A percentile compares a stretch with the other conserved stretches of the same genome.
These are phyloP conservation scores for Peltaster fructicola DNA, from an alignment of 2,329 filamentous ascomycete genomes.

Conservation along the genomic window DNA sequence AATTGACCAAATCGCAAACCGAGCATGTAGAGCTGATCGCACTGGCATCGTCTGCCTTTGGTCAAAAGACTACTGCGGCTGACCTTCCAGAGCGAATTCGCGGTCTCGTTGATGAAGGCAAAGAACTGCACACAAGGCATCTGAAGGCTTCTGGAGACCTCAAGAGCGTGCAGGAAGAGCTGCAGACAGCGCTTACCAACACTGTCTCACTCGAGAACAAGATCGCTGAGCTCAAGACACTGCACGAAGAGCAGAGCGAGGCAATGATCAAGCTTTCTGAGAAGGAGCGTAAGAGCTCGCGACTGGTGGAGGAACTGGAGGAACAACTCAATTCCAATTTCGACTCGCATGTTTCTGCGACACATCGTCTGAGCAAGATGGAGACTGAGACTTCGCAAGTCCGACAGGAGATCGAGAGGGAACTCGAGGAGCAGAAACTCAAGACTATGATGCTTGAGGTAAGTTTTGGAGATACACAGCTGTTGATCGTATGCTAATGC, in stretches of 20 bases:
- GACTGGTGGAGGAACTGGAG: slow-evolving; percentile 86
- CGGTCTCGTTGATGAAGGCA: slow-evolving; percentile 27
- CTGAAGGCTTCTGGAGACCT: slow-evolving; percentile 27
- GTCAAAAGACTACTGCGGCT: slow-evolving; percentile 37
- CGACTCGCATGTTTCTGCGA: slow-evolving; percentile 73
- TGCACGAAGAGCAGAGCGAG: slow-evolving; percentile 37
- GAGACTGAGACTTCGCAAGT: slow-evolving; percentile 29
- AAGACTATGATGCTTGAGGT: slow-evolving; percentile 67
- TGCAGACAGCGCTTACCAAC: slow-evolving; percentile 22
- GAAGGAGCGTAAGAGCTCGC: slow-evolving; percentile 77
- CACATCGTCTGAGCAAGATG: slow-evolving; percentile 64
- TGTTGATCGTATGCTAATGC: slow-evolving; percentile 23
- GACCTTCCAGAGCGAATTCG: slow-evolving; percentile 26
- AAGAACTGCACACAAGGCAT: slow-evolving; percentile 24
- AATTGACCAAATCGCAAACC: slow-evolving; percentile 40
- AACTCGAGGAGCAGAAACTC: slow-evolving; percentile 62
- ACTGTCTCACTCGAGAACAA: slow-evolving; percentile 25
- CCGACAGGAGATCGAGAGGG: slow-evolving; percentile 30
- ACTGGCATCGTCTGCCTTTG: slow-evolving; percentile 44
- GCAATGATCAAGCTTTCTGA: slow-evolving; percentile 39
- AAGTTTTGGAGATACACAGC: slow-evolving; percentile 18
- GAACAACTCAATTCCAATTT: slow-evolving; percentile 91
- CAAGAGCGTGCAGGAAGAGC: slow-evolving; percentile 24
- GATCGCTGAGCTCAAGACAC: slow-evolving; percentile 27
- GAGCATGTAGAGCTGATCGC: slow-evolving; percentile 43